A percentile compares a stretch with the other conserved stretches of the same genome.
Evolutionary conservation across 805 yeast species (phyloP).

Genomic region (Komagataella mondaviorum): DNA sequence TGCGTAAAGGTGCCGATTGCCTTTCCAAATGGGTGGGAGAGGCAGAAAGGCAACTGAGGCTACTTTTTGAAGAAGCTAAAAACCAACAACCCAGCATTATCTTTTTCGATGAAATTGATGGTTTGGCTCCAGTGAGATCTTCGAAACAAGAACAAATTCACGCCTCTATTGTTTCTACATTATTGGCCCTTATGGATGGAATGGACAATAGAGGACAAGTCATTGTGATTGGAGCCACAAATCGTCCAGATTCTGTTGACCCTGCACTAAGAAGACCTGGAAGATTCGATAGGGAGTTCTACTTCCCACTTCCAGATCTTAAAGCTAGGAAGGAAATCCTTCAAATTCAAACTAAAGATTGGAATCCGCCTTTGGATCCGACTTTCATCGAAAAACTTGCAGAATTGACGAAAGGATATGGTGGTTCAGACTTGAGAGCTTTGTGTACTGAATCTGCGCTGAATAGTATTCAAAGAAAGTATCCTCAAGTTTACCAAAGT

Average conservation of each 20-base stretch:
- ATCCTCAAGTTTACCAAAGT: slow-evolving; percentile 83
- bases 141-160: slow-evolving; percentile 98
- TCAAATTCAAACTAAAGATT: slow-evolving; percentile 74
- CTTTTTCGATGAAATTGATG: slow-evolving; percentile 96
- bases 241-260: slow-evolving; percentile 96
- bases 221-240: slow-evolving; percentile 95
- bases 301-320: slow-evolving; percentile 83
- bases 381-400: slow-evolving; percentile 58
- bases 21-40: slow-evolving; percentile 98
- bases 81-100: slow-evolving; percentile 93
- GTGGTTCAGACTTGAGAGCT: slow-evolving; percentile 95
- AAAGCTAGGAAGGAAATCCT: slow-evolving; percentile 70
- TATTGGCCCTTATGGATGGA: slow-evolving; percentile 95
- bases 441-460: slow-evolving; percentile 93
- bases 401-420: slow-evolving; percentile 81
- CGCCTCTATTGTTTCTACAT: slow-evolving; percentile 91
- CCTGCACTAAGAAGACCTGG: slow-evolving; percentile 97
- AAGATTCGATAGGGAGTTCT: slow-evolving; percentile 92
- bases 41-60: slow-evolving; percentile 87
- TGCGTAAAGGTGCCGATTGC: slow-evolving; percentile 98
- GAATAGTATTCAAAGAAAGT: slow-evolving; percentile 79
- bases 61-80: slow-evolving; percentile 90
- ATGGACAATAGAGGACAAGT: slow-evolving; percentile 99
- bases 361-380: slow-evolving; percentile 63
- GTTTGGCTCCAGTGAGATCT: slow-evolving; percentile 94